Evolutionary conservation across 1,139 yeast species (phyloP).

Genomic region (Spencermartinsiella ligniputridi): DNA sequence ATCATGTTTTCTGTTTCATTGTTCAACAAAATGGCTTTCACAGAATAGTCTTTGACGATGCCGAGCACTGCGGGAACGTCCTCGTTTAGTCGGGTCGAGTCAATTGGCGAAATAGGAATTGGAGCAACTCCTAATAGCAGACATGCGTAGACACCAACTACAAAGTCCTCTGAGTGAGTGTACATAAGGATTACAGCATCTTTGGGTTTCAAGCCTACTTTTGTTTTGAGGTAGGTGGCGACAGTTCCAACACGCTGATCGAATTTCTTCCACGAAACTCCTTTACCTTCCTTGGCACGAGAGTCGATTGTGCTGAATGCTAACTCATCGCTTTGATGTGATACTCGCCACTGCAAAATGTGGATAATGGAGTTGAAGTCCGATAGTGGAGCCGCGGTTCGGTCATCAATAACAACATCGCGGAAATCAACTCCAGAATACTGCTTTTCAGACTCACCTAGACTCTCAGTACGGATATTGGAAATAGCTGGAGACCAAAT

Average conservation of each 20-base stretch:
- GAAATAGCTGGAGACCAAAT: constrained; percentile 79
- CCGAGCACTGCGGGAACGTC: constrained; percentile 68
- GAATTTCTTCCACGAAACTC: constrained; percentile 80
- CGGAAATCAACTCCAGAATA: constrained; percentile 76
- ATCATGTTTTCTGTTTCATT: constrained; percentile 63
- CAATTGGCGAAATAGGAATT: constrained; percentile 76
- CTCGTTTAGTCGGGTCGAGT: constrained; percentile 63
- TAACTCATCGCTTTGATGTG: constrained; percentile 68
- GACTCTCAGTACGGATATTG: constrained; percentile 49
- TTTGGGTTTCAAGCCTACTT: constrained; percentile 54
- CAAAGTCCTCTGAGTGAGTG: constrained; percentile 82
- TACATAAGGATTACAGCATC: constrained; percentile 76
- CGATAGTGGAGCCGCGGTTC: constrained; percentile 67
- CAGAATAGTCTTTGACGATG: constrained; percentile 64
- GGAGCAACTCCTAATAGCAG: constrained; percentile 75
- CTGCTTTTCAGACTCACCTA: constrained; percentile 51
- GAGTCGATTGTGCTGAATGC: constrained; percentile 65
- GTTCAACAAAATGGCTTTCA: constrained; percentile 71
- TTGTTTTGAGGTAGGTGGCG: constrained; percentile 51
- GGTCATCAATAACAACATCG: constrained; percentile 67
- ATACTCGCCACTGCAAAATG: constrained; percentile 72
- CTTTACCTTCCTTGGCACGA: constrained; percentile 44
- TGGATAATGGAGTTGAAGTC: constrained; percentile 71
- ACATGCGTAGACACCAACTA: constrained; percentile 82
- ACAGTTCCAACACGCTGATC: constrained; percentile 74